Conservation (phyloP, 1,139 yeast species). For the Candida frijolesensis region DNA sequence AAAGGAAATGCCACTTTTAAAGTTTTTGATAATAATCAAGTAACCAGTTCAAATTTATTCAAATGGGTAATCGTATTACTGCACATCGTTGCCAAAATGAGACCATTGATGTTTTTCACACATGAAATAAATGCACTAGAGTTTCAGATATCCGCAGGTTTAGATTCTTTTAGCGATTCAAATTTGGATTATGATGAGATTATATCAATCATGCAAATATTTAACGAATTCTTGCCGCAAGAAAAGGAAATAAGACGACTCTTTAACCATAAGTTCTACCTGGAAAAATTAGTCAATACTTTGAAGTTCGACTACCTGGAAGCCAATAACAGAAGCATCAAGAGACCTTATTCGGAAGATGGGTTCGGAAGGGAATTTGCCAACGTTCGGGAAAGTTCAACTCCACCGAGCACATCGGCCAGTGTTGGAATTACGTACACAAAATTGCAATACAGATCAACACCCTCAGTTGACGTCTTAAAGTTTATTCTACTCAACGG, state of each 20-base stretch:
- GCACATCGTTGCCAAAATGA: slow-evolving; percentile 5
- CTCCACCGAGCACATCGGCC: slow-evolving; percentile 5
- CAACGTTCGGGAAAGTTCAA: slow-evolving; percentile 13
- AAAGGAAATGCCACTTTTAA: slow-evolving; percentile 10
- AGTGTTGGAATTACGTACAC: neutral
- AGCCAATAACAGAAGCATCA: neutral
- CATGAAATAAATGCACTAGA: slow-evolving; percentile 7
- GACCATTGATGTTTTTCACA: neutral
- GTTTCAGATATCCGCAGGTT: slow-evolving; percentile 12
- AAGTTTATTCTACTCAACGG: slow-evolving; percentile 4
- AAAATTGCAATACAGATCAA: slow-evolving; percentile 1
- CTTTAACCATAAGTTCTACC: slow-evolving; percentile 5
- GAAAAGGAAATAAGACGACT: neutral
- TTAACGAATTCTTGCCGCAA: neutral
- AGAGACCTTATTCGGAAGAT: slow-evolving; percentile 6
- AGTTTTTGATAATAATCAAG: slow-evolving; percentile 7
- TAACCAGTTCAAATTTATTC: slow-evolving; percentile 8
- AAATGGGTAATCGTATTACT: slow-evolving; percentile 13
- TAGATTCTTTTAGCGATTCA: slow-evolving; percentile 12
- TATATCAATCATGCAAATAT: slow-evolving; percentile 6
- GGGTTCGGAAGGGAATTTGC: slow-evolving; percentile 15
- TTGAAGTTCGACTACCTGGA: slow-evolving; percentile 5
- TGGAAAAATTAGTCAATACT: slow-evolving; percentile 7
- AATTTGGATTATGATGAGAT: slow-evolving; percentile 9
- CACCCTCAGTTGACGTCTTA: slow-evolving; percentile 4